Percentiles rank a stretch among this genome's conserved stretches.
These are phyloP conservation scores for Epichloe sp. DNA, from an alignment of 2,329 filamentous ascomycete genomes.

Conservation along the genomic window DNA sequence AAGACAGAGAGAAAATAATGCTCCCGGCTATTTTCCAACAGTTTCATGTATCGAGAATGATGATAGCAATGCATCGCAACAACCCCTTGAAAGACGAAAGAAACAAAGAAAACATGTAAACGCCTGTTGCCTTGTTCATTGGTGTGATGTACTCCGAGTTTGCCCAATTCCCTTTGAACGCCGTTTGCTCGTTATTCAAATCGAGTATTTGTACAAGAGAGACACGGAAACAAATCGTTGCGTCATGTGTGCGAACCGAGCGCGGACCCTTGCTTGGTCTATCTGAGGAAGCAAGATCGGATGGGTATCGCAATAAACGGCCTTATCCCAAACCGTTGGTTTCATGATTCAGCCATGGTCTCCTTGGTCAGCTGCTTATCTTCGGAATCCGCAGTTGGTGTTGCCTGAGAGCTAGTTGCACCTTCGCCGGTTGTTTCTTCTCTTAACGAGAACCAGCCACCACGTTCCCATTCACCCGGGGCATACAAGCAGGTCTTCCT, in stretches of 20 bases:
- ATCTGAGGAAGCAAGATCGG: neutral
- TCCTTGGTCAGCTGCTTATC: neutral
- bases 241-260: neutral
- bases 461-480: conserved; percentile 66
- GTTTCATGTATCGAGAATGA: neutral
- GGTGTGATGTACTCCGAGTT: neutral
- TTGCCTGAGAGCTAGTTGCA: conserved; percentile 12
- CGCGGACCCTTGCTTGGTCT: neutral
- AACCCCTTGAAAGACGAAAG: neutral
- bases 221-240: neutral
- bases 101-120: neutral
- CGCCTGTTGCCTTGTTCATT: neutral
- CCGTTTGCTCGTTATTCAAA: neutral
- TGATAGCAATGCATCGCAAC: neutral
- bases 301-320: neutral
- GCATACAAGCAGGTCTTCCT: conserved; percentile 53
- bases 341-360: neutral
- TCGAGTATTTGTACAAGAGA: neutral
- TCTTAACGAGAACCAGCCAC: conserved; percentile 58
- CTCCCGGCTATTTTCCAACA: neutral
- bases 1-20: neutral
- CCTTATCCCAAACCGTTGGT: neutral
- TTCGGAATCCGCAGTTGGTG: conserved; percentile 14
- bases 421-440: conserved; percentile 3
- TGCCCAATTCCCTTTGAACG: neutral